A percentile compares a stretch with the other conserved stretches of the same genome.
phyloP scores from a whole-genome alignment of 2,329 filamentous ascomycete genomes.

The Ciborinia camelliae region DNA sequence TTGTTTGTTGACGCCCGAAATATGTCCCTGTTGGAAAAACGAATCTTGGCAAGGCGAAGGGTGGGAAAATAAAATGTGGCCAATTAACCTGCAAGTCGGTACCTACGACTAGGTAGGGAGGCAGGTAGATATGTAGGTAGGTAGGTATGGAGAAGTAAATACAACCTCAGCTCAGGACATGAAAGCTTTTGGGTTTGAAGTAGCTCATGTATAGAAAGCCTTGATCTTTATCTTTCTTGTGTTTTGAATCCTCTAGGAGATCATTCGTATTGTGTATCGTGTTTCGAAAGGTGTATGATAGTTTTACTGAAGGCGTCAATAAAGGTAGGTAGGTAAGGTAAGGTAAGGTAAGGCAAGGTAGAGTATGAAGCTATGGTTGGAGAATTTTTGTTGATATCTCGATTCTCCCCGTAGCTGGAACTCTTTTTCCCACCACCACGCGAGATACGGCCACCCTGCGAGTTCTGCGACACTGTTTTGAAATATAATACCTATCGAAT shows the following conservation, averaged over 20 bases:
- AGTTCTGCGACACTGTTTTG: background rate
- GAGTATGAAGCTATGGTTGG: background rate
- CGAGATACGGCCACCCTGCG: background rate
- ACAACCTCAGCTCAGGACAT: background rate
- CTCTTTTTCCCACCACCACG: background rate
- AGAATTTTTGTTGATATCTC: conserved; percentile 1
- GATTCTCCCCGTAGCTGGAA: background rate
- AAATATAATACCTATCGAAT: too few species aligned
- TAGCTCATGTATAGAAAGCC: background rate
- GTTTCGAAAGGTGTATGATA: conserved; percentile 21
- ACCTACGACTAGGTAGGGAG: too few species aligned
- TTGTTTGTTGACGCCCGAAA: conserved; percentile 20
- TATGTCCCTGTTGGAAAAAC: conserved; percentile 10
- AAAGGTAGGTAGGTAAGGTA: background rate
- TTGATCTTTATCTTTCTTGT: background rate
- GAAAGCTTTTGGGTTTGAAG: background rate
- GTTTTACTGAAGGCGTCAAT: background rate
- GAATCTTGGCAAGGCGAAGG: conserved; percentile 17
- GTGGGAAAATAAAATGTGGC: background rate
- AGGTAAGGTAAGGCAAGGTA: background rate
- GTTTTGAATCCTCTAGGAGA: background rate
- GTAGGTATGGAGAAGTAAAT: too few species aligned
- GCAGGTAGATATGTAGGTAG: background rate
- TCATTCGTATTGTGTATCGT: conserved; percentile 24
- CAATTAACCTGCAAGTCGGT: background rate